These are phyloP conservation scores for Angomonas desouzai DNA, from an alignment of 208 protist species.

Conservation along the genomic window DNA sequence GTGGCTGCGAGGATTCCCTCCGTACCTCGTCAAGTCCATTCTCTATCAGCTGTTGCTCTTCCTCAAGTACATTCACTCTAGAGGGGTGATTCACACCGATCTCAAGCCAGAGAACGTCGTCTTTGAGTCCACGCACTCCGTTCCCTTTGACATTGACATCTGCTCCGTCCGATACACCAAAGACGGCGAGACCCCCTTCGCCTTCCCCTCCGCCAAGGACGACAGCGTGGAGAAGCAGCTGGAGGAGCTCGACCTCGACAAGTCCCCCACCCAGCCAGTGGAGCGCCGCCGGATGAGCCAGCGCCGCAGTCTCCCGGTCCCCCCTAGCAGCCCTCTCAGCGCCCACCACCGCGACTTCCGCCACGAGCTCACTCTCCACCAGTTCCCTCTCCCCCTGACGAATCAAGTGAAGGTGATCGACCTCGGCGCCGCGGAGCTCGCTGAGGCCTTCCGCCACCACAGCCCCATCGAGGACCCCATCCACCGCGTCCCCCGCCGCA, in stretches of 20 bases:
- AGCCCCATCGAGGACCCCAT: conserved; percentile 16
- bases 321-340: not conserved
- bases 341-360: not conserved
- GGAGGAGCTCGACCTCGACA: not conserved
- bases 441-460: conserved; percentile 35
- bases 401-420: conserved; percentile 74
- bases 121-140: conserved; percentile 53
- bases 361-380: not conserved
- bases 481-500: not conserved
- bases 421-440: conserved; percentile 61
- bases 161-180: not conserved
- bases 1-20: conserved; percentile 49
- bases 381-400: conserved; percentile 44
- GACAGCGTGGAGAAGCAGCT: not conserved
- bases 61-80: conserved; percentile 52
- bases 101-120: conserved; percentile 86
- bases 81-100: conserved; percentile 77
- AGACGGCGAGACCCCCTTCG: not conserved
- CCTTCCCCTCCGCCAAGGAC: conserved; percentile 18
- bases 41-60: conserved; percentile 75
- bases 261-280: not conserved
- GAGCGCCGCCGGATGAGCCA: not conserved
- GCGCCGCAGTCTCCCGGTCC: not conserved
- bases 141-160: conserved; percentile 32
- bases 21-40: conserved; percentile 47